phyloP scores from a whole-genome alignment of 2,329 filamentous ascomycete genomes.

The Cordyceps javanica region DNA sequence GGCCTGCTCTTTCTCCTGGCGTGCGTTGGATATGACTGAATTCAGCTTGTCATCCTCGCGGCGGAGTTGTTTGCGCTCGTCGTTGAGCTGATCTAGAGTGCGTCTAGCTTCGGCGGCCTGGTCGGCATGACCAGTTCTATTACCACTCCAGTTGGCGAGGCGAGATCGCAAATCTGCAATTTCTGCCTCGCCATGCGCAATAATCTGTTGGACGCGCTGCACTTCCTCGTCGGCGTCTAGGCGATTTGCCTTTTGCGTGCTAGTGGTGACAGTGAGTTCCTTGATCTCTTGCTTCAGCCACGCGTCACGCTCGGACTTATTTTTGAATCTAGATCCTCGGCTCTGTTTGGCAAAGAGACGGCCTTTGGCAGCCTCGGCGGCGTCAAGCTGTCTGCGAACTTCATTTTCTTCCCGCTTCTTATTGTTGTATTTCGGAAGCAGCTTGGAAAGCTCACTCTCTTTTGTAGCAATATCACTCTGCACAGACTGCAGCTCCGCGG shows the following conservation, averaged over 20 bases:
- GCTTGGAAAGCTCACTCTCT: constrained; percentile 65
- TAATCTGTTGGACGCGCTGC: constrained; percentile 61
- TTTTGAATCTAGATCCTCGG: constrained; percentile 78
- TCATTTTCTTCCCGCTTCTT: constrained; percentile 67
- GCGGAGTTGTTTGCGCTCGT: constrained; percentile 81
- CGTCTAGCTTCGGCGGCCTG: constrained; percentile 74
- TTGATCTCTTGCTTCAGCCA: constrained; percentile 77
- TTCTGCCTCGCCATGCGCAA: constrained; percentile 65
- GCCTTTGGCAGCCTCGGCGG: constrained; percentile 67
- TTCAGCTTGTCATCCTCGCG: constrained; percentile 85
- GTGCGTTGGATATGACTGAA: constrained; percentile 67
- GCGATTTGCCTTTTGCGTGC: constrained; percentile 75
- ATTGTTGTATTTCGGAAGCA: constrained; percentile 72
- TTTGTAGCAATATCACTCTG: constrained; percentile 68
- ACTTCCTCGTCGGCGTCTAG: constrained; percentile 84
- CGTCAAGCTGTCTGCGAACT: constrained; percentile 65
- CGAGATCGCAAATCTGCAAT: constrained; percentile 63
- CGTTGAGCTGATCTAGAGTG: constrained; percentile 68
- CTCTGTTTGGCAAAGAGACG: constrained; percentile 90
- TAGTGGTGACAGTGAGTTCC: constrained; percentile 69
- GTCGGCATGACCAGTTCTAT: constrained; percentile 65
- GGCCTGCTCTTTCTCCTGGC: constrained; percentile 69
- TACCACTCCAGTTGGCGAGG: constrained; percentile 73
- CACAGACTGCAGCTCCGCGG: constrained; percentile 65
- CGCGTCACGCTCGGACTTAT: constrained; percentile 79